Base-by-base conservation (phyloP, 208 protist species). In the Wallacemonas sp. region DNA sequence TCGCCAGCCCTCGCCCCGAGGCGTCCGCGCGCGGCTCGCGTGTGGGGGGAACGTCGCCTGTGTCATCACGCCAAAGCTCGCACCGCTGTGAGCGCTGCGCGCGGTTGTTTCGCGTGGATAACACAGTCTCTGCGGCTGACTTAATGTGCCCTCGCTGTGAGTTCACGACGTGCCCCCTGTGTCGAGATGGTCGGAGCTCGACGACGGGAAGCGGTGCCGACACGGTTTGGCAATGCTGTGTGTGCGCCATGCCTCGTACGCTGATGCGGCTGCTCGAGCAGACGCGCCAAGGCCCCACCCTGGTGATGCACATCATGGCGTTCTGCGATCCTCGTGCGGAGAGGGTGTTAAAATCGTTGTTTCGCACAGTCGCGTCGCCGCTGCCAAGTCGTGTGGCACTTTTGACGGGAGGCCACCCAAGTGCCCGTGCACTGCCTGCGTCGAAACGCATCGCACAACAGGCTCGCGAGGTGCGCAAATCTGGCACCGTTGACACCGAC, bases 261-360 rank as follows among this genome's bases (percentile, higher is more conserved):
- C 66, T 95, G 30, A 91, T 80, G 77, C 66, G 77, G 46, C 67
- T 95, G 21, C 83, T 95, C 41, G 79, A 80, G 34, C 71, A 27
- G 19, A 95, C 86, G 1, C 72, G 60, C 11, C 62, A 72, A 24
- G 89, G 89, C 15, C 34, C 71, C 3, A 44, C 58, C n/a, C 49
- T 93, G 4, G 77, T 91, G n/a, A 33, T 80, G 21, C 72, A 63
- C 30, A 72, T 92, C 17, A 62, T 91, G 44, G 81, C 70, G 64
- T 95, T 75, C 75, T 92, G 84, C 75, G 86, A 95, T 34, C 56
- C 74, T 28, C 81, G 77, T 17, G 49, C 72, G 19, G 72, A 80
- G 64, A 83, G 84, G 8, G 70, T 91, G 21, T 58, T 95, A 55
- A 72, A 72, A 27, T 88, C 72, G 62, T 73, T 95, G 39, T 93